Conservation (phyloP, 495 filamentous ascomycete genomes). For the Amniculicola lignicola region DNA sequence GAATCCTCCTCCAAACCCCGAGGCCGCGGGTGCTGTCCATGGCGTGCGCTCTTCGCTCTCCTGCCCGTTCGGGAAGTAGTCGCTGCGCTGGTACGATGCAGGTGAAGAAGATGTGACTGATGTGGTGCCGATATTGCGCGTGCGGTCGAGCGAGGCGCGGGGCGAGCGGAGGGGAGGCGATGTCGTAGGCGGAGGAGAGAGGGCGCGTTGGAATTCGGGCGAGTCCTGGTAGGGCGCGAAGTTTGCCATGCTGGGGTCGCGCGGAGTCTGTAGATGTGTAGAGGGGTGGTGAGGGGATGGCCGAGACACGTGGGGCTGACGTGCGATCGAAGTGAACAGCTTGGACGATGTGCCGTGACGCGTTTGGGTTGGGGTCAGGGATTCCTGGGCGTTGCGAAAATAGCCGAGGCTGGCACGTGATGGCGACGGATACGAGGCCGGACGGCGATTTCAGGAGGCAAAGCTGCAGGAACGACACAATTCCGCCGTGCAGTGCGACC, state of each 20-base stretch:
- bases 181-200: conserved; percentile 60
- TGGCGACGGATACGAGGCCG: too few species aligned
- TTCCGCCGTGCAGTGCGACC: too few species aligned
- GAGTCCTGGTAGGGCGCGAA: conserved; percentile 95
- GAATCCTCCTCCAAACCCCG: conserved; percentile 22
- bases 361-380: conserved; percentile 2
- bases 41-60: conserved; percentile 35
- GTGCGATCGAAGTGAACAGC: neutral
- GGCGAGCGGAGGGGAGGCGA: conserved; percentile 54
- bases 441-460: too few species aligned
- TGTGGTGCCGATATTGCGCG: conserved; percentile 37
- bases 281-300: neutral
- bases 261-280: neutral
- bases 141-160: conserved; percentile 36
- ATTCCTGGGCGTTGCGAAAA: neutral
- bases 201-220: conserved; percentile 69
- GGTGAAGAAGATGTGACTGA: conserved; percentile 21
- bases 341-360: conserved; percentile 8
- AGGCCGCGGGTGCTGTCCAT: conserved; percentile 32
- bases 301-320: conserved; percentile 26
- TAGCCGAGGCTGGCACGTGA: conserved; percentile 12
- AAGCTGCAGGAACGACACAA: too few species aligned
- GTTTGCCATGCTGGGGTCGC: conserved; percentile 40
- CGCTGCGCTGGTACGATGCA: neutral
- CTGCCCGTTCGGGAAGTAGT: conserved; percentile 33